Percentiles rank a stretch among this genome's conserved stretches.
phyloP scores from a whole-genome alignment of 805 yeast species.

The Lipomyces sp. region DNA sequence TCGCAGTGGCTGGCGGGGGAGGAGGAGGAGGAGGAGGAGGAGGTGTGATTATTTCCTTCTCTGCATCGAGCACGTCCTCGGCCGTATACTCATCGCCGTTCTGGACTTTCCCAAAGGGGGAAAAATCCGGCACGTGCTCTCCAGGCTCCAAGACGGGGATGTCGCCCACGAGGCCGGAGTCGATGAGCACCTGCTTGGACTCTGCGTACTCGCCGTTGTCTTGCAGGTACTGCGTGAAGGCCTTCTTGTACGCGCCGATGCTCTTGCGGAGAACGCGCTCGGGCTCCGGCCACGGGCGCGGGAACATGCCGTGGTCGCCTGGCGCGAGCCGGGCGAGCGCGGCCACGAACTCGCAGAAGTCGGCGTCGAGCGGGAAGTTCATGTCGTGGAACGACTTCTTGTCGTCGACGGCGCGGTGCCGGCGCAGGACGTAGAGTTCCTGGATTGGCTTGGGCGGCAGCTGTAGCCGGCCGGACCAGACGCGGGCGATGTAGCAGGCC shows the following conservation, averaged over 20 bases:
- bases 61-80: constrained; percentile 18
- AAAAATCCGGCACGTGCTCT: constrained; percentile 5
- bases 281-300: constrained; percentile 22
- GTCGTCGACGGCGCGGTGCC: constrained; percentile 46
- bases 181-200: constrained; percentile 15
- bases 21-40: no score
- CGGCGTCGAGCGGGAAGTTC: constrained; percentile 54
- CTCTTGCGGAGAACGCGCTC: constrained; percentile 22
- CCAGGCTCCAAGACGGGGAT: constrained; percentile 9
- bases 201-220: constrained; percentile 16
- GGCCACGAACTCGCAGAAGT: constrained; percentile 48
- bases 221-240: constrained; percentile 13
- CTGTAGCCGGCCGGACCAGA: constrained; percentile 52
- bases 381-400: constrained; percentile 52
- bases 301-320: constrained; percentile 23
- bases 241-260: constrained; percentile 20
- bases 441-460: constrained; percentile 52
- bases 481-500: constrained; percentile 61
- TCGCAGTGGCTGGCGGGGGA: no score
- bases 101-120: constrained; percentile 13
- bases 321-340: constrained; percentile 14
- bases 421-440: constrained; percentile 43
- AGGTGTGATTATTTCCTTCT: constrained; percentile 6
- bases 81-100: constrained; percentile 19
- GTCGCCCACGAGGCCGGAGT: constrained; percentile 7